These are phyloP conservation scores for Xylaria curta DNA, from an alignment of 495 filamentous ascomycete genomes.

Conservation along the genomic window DNA sequence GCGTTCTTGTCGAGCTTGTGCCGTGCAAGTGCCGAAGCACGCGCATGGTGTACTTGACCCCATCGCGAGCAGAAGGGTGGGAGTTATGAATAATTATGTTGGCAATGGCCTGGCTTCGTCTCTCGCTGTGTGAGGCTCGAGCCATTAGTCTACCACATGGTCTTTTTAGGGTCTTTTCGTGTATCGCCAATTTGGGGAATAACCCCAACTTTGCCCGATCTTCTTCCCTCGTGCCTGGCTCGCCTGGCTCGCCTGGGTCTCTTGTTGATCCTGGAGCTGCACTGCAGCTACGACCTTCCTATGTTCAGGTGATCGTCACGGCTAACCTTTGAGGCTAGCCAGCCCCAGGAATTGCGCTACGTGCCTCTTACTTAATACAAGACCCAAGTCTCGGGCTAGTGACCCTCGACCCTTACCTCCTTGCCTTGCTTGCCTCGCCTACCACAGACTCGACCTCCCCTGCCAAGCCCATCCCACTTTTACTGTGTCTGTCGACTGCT, in stretches of 20 bases:
- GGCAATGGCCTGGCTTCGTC: too few relatives aligned
- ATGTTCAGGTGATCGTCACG: slow-evolving; percentile 26
- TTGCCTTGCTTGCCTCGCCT: too few relatives aligned
- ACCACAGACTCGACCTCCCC: slow-evolving; percentile 10
- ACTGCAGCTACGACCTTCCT: slow-evolving; percentile 16
- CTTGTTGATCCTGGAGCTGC: slow-evolving; percentile 19
- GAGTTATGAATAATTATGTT: too few relatives aligned
- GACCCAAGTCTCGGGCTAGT: neutral
- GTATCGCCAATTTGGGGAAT: neutral
- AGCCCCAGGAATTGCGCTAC: slow-evolving; percentile 25
- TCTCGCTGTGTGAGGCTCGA: neutral
- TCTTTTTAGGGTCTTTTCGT: neutral
- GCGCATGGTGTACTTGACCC: slow-evolving; percentile 7
- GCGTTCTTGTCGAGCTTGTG: slow-evolving; percentile 16
- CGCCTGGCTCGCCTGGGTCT: too few relatives aligned
- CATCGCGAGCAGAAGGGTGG: neutral
- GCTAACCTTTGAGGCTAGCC: slow-evolving; percentile 24
- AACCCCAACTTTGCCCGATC: slow-evolving; percentile 15
- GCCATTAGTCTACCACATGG: slow-evolving; percentile 16
- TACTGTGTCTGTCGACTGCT: slow-evolving; percentile 6
- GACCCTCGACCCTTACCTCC: too few relatives aligned
- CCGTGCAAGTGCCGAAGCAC: slow-evolving; percentile 20
- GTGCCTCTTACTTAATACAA: neutral
- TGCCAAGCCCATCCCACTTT: slow-evolving; percentile 18
- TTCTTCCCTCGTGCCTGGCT: slow-evolving; percentile 20